Conservation (phyloP, 2,329 filamentous ascomycete species). For the Coleophoma crateriformis region DNA sequence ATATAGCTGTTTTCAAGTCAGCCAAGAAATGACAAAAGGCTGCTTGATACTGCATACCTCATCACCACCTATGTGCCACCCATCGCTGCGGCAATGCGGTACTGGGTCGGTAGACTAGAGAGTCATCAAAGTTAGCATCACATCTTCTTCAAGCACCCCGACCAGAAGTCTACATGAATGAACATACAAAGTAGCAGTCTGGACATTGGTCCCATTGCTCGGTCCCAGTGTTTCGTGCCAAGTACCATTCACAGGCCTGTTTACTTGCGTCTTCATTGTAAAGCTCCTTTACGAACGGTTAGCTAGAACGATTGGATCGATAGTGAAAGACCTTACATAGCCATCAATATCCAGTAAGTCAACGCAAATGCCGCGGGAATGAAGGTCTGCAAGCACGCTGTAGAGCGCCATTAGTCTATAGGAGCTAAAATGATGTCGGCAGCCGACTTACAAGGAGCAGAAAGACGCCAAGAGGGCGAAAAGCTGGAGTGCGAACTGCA, state of each 20-base stretch:
- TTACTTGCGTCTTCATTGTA: slow-evolving; percentile 11
- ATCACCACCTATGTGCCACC: slow-evolving; percentile 6
- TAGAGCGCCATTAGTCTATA: not conserved
- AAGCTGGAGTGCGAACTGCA: no score
- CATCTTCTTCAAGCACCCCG: no score
- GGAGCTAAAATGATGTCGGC: not conserved
- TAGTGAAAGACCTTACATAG: no score
- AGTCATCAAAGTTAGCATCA: no score
- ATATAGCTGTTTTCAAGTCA: slow-evolving; percentile 3
- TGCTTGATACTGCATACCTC: slow-evolving; percentile 3
- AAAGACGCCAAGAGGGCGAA: not conserved
- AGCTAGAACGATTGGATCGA: no score
- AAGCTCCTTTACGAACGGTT: slow-evolving; percentile 1
- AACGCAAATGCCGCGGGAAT: slow-evolving; percentile 12
- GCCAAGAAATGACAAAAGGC: not conserved
- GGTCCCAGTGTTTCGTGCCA: slow-evolving; percentile 6
- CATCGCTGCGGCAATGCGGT: slow-evolving; percentile 6
- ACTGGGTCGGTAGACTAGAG: not conserved
- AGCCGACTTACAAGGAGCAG: not conserved
- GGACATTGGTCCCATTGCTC: slow-evolving; percentile 10
- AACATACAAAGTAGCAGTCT: slow-evolving; percentile 11
- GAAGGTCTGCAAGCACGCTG: slow-evolving; percentile 16
- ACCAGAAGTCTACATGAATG: not conserved
- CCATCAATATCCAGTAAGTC: not conserved
- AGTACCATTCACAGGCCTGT: slow-evolving; percentile 8